Evolutionary conservation across 202 grass and related monocot species (phyloP), one percentile per base, ranked within the genome.

Genomic region (Carex arenaria): DNA sequence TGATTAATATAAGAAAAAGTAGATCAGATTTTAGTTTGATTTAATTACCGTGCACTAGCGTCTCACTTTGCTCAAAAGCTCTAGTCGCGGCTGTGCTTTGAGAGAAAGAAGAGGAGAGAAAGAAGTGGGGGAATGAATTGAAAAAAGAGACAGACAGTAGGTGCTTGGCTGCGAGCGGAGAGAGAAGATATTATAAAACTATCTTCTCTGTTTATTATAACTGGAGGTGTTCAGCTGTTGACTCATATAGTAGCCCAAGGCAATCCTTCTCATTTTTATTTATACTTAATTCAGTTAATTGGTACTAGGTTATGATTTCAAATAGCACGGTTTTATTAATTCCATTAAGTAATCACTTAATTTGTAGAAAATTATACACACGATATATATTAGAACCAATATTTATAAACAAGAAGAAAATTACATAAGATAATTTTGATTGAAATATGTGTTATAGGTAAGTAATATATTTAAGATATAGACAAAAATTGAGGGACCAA

Each of bases 51-150:
- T 67, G 45, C 4, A 10, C 3, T 34, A 66, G 79, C 26, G 47
- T 69, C 47, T 82, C 63, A 17, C 47, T 68, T 38, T 38, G 51
- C 59, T 64, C 32, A 36, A 36, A 82, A 53, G 36, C 23, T 80
- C n/a, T 57, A 26, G 5, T 81, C 79, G 61, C 47, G 63, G 26
- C 26, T 53, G 40, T 23, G n/a, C 45, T 17, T 65, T 14, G 20
- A 12, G 56, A 75, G 51, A 68, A 42, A 42, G 5, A 40, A 40
- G 34, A 71, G 9, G 26, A 30, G 28, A 61, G 11, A 60, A 20
- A 28, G 42, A 59, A n/a, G 59, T 40, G 15, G 68, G 18, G 66
- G 38, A 56, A 81, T 81, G 56, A 61, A 80, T 61, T 80, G 83
- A 78, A 78, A 76, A 77, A 67, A 66, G 61, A 10, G 43, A 51